Evolutionary conservation across 2,329 filamentous ascomycete genomes (phyloP).

Genomic region (Neoscytalidium dimidiatum): DNA sequence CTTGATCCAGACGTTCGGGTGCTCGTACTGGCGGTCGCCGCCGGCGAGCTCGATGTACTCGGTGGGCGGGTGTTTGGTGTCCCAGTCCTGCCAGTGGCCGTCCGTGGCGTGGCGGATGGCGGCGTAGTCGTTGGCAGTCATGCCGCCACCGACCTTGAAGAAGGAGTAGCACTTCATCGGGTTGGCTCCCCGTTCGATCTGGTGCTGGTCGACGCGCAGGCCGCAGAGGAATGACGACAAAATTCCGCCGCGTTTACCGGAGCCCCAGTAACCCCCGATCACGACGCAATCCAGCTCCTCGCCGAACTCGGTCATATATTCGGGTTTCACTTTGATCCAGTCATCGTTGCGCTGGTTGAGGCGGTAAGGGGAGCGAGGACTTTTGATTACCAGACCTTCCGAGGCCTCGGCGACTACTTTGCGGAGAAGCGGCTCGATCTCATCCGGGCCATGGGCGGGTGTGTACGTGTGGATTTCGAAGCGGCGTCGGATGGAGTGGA

Average conservation of each 20-base stretch:
- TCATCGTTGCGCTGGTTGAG: constrained; percentile 90
- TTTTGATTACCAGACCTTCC: constrained; percentile 92
- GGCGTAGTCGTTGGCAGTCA: constrained; percentile 81
- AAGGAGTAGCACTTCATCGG: constrained; percentile 87
- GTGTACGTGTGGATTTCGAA: constrained; percentile 80
- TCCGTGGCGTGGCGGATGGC: constrained; percentile 81
- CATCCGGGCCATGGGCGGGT: constrained; percentile 65
- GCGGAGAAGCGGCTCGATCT: constrained; percentile 78
- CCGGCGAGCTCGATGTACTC: constrained; percentile 81
- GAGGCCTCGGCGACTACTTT: constrained; percentile 83
- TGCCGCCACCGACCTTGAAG: constrained; percentile 96
- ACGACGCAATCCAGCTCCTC: constrained; percentile 89
- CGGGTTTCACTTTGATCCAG: constrained; percentile 98
- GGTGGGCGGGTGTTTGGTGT: constrained; percentile 72
- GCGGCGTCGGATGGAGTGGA: constrained; percentile 70
- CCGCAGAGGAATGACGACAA: constrained; percentile 91
- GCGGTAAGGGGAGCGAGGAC: constrained; percentile 81
- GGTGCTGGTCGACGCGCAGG: constrained; percentile 71
- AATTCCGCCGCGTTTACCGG: constrained; percentile 77
- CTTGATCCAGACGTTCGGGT: constrained; percentile 90
- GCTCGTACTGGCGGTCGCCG: constrained; percentile 72
- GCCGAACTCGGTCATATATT: constrained; percentile 96
- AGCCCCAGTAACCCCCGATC: constrained; percentile 90
- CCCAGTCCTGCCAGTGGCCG: constrained; percentile 89
- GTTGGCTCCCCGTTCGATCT: constrained; percentile 57